phyloP scores from a whole-genome alignment of 306 rosid species.

The Canavalia ensiformis region DNA sequence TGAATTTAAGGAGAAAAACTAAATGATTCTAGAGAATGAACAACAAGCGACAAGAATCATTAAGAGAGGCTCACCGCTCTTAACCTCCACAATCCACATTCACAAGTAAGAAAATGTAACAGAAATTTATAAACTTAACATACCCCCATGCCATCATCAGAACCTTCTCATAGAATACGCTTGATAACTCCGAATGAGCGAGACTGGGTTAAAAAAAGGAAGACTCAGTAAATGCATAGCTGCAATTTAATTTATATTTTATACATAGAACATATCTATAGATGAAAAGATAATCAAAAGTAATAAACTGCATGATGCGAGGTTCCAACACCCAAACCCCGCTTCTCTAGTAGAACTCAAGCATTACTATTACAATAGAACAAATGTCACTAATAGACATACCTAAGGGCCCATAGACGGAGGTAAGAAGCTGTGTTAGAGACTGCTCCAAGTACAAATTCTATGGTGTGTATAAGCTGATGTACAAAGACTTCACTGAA shows the following conservation, averaged over 20 bases:
- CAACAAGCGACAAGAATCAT: conserved; percentile 1
- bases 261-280: conserved; percentile 13
- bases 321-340: not conserved
- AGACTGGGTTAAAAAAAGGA: conserved; percentile 66
- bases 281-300: not conserved
- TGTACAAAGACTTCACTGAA: conserved; percentile 91
- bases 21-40: conserved; percentile 12
- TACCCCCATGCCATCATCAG: conserved; percentile 72
- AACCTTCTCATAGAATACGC: conserved; percentile 94
- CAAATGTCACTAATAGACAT: conserved; percentile 38
- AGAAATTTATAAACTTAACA: conserved; percentile 48
- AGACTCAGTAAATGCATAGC: conserved; percentile 27
- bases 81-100: conserved; percentile 40
- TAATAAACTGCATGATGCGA: conserved; percentile 8
- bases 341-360: conserved; percentile 10
- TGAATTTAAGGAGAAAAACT: not conserved
- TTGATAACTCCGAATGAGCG: conserved; percentile 95
- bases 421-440: conserved; percentile 97
- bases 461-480: conserved; percentile 94
- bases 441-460: conserved; percentile 93
- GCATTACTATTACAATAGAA: conserved; percentile 23
- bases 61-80: conserved; percentile 13
- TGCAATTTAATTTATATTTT: not conserved
- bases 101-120: conserved; percentile 26
- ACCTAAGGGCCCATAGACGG: conserved; percentile 99